Evolutionary conservation across 371 early-diverging fungal species (phyloP), one percentile per base, ranked within the genome.

Genomic region (Lichtheimia ornata): DNA sequence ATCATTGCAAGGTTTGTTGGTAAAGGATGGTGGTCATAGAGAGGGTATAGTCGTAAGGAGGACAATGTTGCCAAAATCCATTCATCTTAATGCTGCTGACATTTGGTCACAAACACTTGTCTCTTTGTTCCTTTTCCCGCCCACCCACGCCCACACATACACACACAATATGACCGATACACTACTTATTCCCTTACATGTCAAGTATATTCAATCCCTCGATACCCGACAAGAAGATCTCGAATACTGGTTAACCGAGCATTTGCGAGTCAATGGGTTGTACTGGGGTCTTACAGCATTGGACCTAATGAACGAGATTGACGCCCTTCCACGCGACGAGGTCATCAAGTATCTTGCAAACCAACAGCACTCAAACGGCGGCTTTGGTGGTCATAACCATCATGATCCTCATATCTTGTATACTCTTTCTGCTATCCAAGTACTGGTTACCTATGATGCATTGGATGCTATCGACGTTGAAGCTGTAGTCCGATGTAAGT

Each of bases 281-380:
- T 97, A 97, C 73, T 97, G 99, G 99, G 97, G 94, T 0, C 65
- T 94, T 0, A 95, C 95, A 0, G 90, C 96, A 0, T 76, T 96
- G 52, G 83, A 84, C 40, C 72, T 97, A 50, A 74, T 98, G 76
- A 76, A 84, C 52, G 70, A 78, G 20, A 67, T 74, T n/a, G 88
- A 89, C 28, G 90, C 88, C 18, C 77, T 97, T 27, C 84, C 91
- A 53, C 77, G 79, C 27, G 84, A 90, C 0, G 77, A 88, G 3
- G 83, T 98, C 4, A 86, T 97, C 11, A 69, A 74, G 4, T 95
- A 93, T 66, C 83, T 97, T 15, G 70, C 86, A 44, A 77, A 83
- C 20, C 94, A 97, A 61, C 92, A 94, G 58, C 88, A 93, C 63
- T 63, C 76, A 4, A 85, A 93, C 65, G 96, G 88, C 65, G 99